Conservation (phyloP, 345 rosid genomes). For the Barbarea vulgaris region DNA sequence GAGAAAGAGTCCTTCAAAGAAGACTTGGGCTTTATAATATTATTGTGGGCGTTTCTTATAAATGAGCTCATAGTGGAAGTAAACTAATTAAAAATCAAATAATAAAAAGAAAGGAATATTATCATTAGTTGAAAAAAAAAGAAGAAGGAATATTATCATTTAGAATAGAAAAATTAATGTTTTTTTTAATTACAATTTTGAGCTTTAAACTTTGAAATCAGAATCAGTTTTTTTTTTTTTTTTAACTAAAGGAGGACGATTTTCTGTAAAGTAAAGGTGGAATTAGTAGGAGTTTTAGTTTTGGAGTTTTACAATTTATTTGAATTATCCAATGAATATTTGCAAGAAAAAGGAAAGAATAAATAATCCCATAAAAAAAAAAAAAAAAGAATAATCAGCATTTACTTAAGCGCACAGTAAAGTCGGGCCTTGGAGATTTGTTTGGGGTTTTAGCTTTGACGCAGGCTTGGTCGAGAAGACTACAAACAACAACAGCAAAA, state of each 20-base stretch:
- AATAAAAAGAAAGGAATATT: not conserved
- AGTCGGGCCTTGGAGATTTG: not conserved
- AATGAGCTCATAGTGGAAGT: not conserved
- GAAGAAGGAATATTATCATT: not conserved
- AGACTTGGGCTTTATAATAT: not conserved
- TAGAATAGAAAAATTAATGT: not conserved
- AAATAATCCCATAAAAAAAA: no score
- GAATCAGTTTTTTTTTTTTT: not conserved
- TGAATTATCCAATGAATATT: no score
- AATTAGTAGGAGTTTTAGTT: no score
- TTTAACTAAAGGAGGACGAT: not conserved
- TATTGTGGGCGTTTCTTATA: not conserved
- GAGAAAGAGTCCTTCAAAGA: not conserved
- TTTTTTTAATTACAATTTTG: not conserved
- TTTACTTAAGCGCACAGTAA: conserved; percentile 11
- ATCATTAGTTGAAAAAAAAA: not conserved
- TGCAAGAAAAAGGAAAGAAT: no score
- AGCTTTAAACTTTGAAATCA: not conserved
- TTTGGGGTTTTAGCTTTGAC: conserved; percentile 21
- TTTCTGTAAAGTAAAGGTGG: conserved; percentile 19
- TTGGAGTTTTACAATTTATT: no score
- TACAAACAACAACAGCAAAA: no score
- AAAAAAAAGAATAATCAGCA: no score
- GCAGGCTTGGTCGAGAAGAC: conserved; percentile 35
- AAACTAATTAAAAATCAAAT: not conserved